These are phyloP conservation scores for Skeletonema marinoi DNA, from an alignment of 108 stramenopile species.

Conservation along the genomic window DNA sequence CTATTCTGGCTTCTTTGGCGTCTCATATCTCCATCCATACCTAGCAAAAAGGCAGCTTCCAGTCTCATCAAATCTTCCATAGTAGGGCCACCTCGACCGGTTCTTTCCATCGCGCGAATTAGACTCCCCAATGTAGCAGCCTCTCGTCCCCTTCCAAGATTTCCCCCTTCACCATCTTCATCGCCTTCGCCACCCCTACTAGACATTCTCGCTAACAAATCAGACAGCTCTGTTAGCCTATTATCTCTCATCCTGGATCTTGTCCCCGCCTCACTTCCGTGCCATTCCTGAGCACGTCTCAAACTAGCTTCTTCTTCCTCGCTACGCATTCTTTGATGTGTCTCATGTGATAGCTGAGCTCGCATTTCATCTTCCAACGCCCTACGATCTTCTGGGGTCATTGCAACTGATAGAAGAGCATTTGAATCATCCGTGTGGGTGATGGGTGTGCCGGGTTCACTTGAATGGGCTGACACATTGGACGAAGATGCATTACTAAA, in stretches of 20 bases:
- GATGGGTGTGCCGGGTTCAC: not conserved
- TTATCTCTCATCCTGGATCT: constrained; percentile 28
- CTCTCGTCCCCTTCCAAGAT: not conserved
- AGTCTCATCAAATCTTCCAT: constrained; percentile 75
- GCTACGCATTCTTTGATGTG: constrained; percentile 56
- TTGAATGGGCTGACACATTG: constrained; percentile 14
- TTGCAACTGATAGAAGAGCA: constrained; percentile 50
- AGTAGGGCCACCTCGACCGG: constrained; percentile 34
- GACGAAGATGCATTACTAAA: constrained; percentile 51
- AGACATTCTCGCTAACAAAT: constrained; percentile 26
- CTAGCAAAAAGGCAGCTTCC: constrained; percentile 71
- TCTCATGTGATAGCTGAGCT: constrained; percentile 69
- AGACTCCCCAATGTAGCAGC: constrained; percentile 9
- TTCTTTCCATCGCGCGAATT: constrained; percentile 40
- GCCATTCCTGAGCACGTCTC: constrained; percentile 63
- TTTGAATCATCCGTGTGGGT: constrained; percentile 27
- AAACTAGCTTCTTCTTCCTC: constrained; percentile 74
- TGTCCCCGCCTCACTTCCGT: constrained; percentile 29
- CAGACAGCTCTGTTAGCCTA: constrained; percentile 33
- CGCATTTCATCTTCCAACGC: constrained; percentile 74
- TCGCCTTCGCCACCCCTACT: not conserved
- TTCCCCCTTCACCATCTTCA: constrained; percentile 8
- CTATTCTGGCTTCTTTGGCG: not conserved
- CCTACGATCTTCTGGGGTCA: constrained; percentile 73
- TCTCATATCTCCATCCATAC: constrained; percentile 46